Evolutionary conservation across 805 yeast genomes (phyloP).

Genomic region (Saturnispora saitoi): DNA sequence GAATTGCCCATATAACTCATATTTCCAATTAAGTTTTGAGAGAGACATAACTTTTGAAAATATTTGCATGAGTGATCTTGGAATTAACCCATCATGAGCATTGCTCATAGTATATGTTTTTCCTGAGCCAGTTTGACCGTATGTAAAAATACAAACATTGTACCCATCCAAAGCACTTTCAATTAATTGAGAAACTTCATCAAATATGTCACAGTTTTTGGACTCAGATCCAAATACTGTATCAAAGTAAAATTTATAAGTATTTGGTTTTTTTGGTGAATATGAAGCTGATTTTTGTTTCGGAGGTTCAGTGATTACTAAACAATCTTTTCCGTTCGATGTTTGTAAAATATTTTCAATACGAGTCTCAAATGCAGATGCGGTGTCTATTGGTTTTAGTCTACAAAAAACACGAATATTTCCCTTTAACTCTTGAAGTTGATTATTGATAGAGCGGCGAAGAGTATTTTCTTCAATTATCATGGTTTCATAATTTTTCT

Average conservation of each 20-base stretch:
- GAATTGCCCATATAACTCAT: constrained; percentile 60
- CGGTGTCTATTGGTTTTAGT: constrained; percentile 47
- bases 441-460: constrained; percentile 61
- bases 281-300: constrained; percentile 1
- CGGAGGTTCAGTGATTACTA: constrained; percentile 22
- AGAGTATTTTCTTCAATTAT: constrained; percentile 23
- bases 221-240: constrained; percentile 53
- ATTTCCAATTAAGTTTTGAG: constrained; percentile 53
- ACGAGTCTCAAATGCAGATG: constrained; percentile 11
- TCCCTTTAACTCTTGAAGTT: constrained; percentile 80
- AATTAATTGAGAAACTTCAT: constrained; percentile 76
- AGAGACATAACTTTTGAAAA: constrained; percentile 46
- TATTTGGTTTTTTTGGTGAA: constrained; percentile 14
- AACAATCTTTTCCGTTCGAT: constrained; percentile 22
- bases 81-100: constrained; percentile 68
- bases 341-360: constrained; percentile 14
- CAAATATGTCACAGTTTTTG: constrained; percentile 59
- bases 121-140: constrained; percentile 96
- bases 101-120: constrained; percentile 87
- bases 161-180: constrained; percentile 83
- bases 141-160: constrained; percentile 90
- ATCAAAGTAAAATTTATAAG: constrained; percentile 58
- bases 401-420: constrained; percentile 89
- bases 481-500: constrained; percentile 18
- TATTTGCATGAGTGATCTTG: constrained; percentile 63